A percentile compares a stretch with the other conserved stretches of the same genome.
Evolutionary conservation across 192 early-diverging fungal genomes (phyloP).

Genomic region (Rhizophagus prolifer): DNA sequence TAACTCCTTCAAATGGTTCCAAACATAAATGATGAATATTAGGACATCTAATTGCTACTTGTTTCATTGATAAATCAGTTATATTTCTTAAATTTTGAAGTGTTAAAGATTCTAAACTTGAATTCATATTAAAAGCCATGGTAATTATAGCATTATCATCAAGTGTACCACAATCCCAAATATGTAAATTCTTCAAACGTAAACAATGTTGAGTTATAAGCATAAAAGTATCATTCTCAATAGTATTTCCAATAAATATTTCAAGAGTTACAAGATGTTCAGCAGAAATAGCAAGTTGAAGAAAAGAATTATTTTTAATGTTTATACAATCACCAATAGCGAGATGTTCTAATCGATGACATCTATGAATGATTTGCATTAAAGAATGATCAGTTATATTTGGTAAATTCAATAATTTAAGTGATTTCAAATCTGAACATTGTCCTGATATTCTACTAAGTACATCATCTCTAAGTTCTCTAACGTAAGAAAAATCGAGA

Average conservation of each 20-base stretch:
- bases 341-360: constrained; percentile 13
- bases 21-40: constrained; percentile 22
- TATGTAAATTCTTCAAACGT: constrained; percentile 21
- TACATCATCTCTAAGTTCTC: background rate
- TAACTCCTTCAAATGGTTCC: constrained; percentile 23
- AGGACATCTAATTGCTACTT: constrained; percentile 13
- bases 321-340: constrained; percentile 21
- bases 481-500: constrained; percentile 23
- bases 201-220: constrained; percentile 10
- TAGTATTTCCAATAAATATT: constrained; percentile 18
- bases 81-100: constrained; percentile 22
- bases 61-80: constrained; percentile 16
- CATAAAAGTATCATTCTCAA: constrained; percentile 2
- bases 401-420: constrained; percentile 28
- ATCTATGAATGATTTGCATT: background rate
- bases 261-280: constrained; percentile 13
- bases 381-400: constrained; percentile 17
- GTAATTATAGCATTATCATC: background rate
- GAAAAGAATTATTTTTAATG: constrained; percentile 1
- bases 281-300: background rate
- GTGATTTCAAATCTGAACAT: constrained; percentile 23
- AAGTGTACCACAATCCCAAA: constrained; percentile 23
- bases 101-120: constrained; percentile 21
- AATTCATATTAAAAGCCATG: constrained; percentile 3
- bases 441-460: constrained; percentile 8